Evolutionary conservation across 2,329 filamentous ascomycete genomes (phyloP).

Genomic region (Thielaviopsis populi): DNA sequence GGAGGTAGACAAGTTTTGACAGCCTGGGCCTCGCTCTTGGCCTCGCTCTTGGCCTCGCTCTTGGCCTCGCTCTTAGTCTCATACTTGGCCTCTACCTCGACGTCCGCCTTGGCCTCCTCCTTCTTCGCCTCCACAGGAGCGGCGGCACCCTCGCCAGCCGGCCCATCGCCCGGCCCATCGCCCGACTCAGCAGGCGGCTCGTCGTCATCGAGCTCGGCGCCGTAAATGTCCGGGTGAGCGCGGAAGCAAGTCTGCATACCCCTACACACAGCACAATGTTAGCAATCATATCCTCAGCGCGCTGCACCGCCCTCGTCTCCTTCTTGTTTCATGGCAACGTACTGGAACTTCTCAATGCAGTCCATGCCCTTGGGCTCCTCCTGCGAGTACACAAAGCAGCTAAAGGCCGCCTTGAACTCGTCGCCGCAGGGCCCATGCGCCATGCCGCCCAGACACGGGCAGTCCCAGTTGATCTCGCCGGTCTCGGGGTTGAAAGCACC

Average conservation of each 20-base stretch:
- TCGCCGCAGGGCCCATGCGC: conserved; percentile 89
- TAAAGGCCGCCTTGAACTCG: conserved; percentile 89
- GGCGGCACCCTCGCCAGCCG: conserved; percentile 15
- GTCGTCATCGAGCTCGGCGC: conserved; percentile 70
- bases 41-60: neutral
- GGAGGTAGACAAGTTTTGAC: neutral
- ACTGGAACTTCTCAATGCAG: conserved; percentile 97
- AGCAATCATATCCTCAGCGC: conserved; percentile 7
- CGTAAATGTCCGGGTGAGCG: conserved; percentile 82
- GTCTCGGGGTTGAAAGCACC: conserved; percentile 97
- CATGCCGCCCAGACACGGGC: conserved; percentile 94
- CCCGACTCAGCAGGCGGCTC: conserved; percentile 28
- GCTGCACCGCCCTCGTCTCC: too few relatives aligned
- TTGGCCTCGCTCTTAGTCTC: neutral
- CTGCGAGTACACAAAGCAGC: conserved; percentile 91
- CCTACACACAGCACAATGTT: conserved; percentile 32
- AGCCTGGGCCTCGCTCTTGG: neutral
- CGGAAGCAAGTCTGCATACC: conserved; percentile 97
- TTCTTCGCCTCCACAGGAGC: conserved; percentile 8
- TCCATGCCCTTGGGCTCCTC: conserved; percentile 97
- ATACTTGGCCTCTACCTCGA: conserved; percentile 18
- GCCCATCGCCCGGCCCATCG: conserved; percentile 21
- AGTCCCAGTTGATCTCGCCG: conserved; percentile 99
- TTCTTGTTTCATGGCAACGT: conserved; percentile 31
- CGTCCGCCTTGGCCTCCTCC: conserved; percentile 23